Percentiles rank a stretch among this genome's conserved stretches.
Evolutionary conservation across 2,329 filamentous ascomycete genomes (phyloP).

Genomic region (Parastagonospora avenae): DNA sequence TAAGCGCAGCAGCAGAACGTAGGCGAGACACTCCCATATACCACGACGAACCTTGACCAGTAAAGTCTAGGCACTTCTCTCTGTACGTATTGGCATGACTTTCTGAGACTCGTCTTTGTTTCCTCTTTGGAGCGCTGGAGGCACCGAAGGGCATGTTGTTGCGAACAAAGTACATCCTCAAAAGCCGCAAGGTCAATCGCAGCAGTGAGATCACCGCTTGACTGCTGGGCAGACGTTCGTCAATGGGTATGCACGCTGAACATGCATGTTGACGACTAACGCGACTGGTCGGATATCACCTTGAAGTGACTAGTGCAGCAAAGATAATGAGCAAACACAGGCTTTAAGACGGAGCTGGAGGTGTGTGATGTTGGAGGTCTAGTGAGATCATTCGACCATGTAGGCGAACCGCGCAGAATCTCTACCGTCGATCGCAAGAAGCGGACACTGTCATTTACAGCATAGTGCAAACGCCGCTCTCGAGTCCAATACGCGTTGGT

Average conservation of each 20-base stretch:
- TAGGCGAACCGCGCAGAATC: conserved; percentile 58
- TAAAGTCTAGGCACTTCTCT: conserved; percentile 58
- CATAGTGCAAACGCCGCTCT: conserved; percentile 30
- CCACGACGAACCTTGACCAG: conserved; percentile 19
- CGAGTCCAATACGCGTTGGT: conserved; percentile 30
- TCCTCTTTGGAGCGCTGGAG: conserved; percentile 66
- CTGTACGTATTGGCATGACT: conserved; percentile 80
- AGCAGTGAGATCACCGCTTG: conserved; percentile 27
- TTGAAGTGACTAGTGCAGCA: conserved; percentile 53
- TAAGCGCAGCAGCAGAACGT: conserved; percentile 5
- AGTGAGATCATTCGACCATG: conserved; percentile 42
- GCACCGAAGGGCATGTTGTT: conserved; percentile 66
- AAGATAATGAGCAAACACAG: conserved; percentile 52
- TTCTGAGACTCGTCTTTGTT: conserved; percentile 94
- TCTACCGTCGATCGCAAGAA: conserved; percentile 37
- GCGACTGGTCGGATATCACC: conserved; percentile 65
- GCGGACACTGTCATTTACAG: conserved; percentile 11
- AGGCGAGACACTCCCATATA: conserved; percentile 29
- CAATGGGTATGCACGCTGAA: conserved; percentile 57
- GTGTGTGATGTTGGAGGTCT: conserved; percentile 52
- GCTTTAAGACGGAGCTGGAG: conserved; percentile 48
- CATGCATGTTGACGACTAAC: conserved; percentile 67
- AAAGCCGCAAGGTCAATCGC: conserved; percentile 73
- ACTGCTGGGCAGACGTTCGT: conserved; percentile 60
- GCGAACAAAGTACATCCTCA: conserved; percentile 94